Base-by-base conservation (phyloP, 108 stramenopile genomes). In the Cyclotella distinguenda region DNA sequence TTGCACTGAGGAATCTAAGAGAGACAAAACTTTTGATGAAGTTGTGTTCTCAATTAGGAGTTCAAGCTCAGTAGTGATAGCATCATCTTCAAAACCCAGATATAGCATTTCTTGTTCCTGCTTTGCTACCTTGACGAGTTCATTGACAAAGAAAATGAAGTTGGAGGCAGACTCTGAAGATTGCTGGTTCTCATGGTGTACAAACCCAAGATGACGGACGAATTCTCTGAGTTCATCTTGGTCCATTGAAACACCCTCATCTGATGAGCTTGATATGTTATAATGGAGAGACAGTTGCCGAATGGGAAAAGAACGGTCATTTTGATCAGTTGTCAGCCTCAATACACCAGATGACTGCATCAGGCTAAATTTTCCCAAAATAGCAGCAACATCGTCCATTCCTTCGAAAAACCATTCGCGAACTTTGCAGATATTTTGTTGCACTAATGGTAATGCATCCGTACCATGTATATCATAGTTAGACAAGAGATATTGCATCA, bases 341-440 rank as follows among this genome's bases (percentile, higher is more conserved):
- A 62, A 61, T 7, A 30, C 22, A 36, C 60, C 59, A 21, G 67
- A 62, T 28, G 18, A 31, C 27, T 33, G 59, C 25, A 68, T 62
- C 59, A 40, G 26, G 12, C 46, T 32, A 45, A 68, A 48, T 48
- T 68, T 68, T 28, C 48, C 21, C 11, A 31, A 25, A 50, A 48
- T 51, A 28, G 58, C 67, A 25, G 67, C 67, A 42, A 68, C 51
- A 9, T 68, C 67, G 50, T 68, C 67, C 67, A 68, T 62, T 0
- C 67, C 67, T 48, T 68, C 67, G 6, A 46, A 25, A n/a, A 68
- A 59, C 67, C 67, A 68, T 39, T 68, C 51, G 30, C 31, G 59
- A 27, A 68, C 36, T 34, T 68, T 68, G 59, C 48, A 50, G 3
- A 68, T 61, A 51, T 68, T 68, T 12, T 33, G 34, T 18, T 68